Percentiles rank a stretch among this genome's conserved stretches.
phyloP scores from a whole-genome alignment of 1,284 basidiomycete species.

The Trichosporon inkin region DNA sequence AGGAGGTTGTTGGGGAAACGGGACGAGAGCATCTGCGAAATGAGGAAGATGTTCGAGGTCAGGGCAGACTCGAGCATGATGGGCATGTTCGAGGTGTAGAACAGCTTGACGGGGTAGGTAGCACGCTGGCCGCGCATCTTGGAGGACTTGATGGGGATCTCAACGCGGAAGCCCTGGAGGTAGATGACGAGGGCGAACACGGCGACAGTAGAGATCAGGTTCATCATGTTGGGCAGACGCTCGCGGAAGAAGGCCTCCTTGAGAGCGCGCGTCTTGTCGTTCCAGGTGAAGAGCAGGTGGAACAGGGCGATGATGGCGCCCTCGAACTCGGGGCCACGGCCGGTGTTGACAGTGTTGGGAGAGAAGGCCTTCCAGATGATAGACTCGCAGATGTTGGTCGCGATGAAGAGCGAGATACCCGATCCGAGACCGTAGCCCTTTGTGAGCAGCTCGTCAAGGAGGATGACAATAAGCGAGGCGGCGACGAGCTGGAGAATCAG shows the following conservation, averaged over 20 bases:
- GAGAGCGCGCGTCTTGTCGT: slow-evolving; percentile 94
- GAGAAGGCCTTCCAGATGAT: slow-evolving; percentile 99
- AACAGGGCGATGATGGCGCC: slow-evolving; percentile 93
- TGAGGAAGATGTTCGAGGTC: slow-evolving; percentile 91
- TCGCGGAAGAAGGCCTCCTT: slow-evolving; percentile 99
- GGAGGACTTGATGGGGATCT: slow-evolving; percentile 97
- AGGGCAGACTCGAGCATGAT: slow-evolving; percentile 98
- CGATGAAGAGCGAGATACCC: slow-evolving; percentile 97
- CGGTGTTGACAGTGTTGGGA: slow-evolving; percentile 96
- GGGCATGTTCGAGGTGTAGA: slow-evolving; percentile 99
- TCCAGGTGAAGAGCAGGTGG: slow-evolving; percentile 97
- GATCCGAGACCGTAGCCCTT: slow-evolving; percentile 98
- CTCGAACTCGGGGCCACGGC: slow-evolving; percentile 96
- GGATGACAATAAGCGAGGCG: slow-evolving; percentile 92
- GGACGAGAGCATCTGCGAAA: slow-evolving; percentile 88
- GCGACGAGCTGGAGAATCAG: slow-evolving; percentile 93
- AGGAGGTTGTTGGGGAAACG: slow-evolving; percentile 90
- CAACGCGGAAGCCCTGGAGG: slow-evolving; percentile 96
- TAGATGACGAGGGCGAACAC: slow-evolving; percentile 97
- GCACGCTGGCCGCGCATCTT: slow-evolving; percentile 92
- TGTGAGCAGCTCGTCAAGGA: slow-evolving; percentile 96
- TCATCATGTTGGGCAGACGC: slow-evolving; percentile 95
- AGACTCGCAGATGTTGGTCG: slow-evolving; percentile 98
- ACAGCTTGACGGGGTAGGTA: slow-evolving; percentile 94
- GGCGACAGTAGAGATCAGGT: slow-evolving; percentile 83